Evolutionary conservation across 345 rosid species (phyloP).

Genomic region (Eucalyptus grandis): DNA sequence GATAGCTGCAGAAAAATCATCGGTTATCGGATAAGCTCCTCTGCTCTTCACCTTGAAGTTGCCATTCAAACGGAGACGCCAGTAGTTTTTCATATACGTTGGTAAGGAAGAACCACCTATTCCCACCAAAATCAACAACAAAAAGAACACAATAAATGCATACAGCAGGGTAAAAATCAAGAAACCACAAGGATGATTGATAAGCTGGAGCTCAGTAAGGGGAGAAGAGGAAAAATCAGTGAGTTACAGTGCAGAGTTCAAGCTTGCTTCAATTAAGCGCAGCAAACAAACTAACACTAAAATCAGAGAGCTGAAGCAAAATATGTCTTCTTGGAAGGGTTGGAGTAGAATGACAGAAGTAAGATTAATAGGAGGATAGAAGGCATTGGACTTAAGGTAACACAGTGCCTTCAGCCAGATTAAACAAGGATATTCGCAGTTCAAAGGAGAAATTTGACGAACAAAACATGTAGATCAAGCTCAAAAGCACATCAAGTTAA

Average conservation of each 20-base stretch:
- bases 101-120: neutral
- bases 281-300: neutral
- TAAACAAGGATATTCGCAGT: neutral
- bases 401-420: neutral
- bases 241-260: neutral
- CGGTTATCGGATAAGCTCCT: neutral
- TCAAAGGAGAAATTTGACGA: neutral
- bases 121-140: neutral
- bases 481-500: neutral
- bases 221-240: neutral
- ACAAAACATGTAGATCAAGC: neutral
- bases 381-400: neutral
- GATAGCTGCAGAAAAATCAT: neutral
- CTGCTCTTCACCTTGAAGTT: neutral
- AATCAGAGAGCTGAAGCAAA: neutral
- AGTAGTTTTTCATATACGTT: neutral
- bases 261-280: neutral
- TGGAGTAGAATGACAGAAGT: neutral
- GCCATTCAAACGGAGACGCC: neutral
- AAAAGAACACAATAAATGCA: neutral
- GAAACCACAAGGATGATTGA: neutral
- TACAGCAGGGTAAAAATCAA: neutral
- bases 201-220: neutral
- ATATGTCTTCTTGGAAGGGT: neutral
- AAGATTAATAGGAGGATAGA: neutral